Conservation (phyloP, 148 eudicot species). For the Rhododendron kiyosumense region DNA sequence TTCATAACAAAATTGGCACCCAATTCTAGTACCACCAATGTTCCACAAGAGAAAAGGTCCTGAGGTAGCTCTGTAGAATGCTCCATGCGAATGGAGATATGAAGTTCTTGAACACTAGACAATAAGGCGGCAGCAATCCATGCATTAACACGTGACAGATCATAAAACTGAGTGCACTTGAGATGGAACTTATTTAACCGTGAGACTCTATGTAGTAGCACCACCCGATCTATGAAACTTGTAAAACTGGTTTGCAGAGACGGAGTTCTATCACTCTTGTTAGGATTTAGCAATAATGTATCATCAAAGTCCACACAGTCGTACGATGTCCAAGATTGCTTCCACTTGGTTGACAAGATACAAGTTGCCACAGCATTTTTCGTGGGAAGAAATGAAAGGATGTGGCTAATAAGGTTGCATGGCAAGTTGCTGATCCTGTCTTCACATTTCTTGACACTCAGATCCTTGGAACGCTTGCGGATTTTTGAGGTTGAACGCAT, state of each 20-base stretch:
- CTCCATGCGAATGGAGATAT: neutral
- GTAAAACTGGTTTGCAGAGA: neutral
- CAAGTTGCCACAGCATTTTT: too few relatives aligned
- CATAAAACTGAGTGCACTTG: neutral
- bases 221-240: neutral
- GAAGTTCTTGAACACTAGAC: neutral
- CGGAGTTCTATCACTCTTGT: neutral
- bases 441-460: neutral
- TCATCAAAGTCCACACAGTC: neutral
- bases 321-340: too few relatives aligned
- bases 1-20: neutral
- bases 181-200: slow-evolving; percentile 6
- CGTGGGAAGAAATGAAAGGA: too few relatives aligned
- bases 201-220: neutral
- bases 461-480: neutral
- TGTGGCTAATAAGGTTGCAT: too few relatives aligned
- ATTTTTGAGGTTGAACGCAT: too few relatives aligned
- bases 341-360: too few relatives aligned
- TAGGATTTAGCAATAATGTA: neutral
- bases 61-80: neutral
- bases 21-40: slow-evolving; percentile 8
- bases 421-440: too few relatives aligned
- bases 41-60: neutral
- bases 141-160: neutral
- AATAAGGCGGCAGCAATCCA: neutral